These are phyloP conservation scores for Echria macrotheca DNA, from an alignment of 495 filamentous ascomycete genomes.

Conservation along the genomic window DNA sequence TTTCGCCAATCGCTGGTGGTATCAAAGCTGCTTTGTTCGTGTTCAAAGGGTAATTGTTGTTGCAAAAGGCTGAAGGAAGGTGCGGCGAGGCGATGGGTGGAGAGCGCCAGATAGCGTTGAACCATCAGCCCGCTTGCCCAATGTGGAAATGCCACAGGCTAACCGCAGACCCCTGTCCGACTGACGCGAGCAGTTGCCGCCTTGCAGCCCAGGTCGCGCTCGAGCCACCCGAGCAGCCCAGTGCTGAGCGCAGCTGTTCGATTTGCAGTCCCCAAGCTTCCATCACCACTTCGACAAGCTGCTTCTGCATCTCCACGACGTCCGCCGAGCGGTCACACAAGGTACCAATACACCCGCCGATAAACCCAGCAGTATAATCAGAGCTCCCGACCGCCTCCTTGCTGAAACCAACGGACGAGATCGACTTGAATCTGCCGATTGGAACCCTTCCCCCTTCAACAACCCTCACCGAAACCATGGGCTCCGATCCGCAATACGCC, in stretches of 20 bases:
- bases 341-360: too few relatives aligned
- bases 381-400: too few relatives aligned
- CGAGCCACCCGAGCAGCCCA: constrained; percentile 9
- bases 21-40: too few relatives aligned
- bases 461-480: constrained; percentile 52
- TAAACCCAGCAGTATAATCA: too few relatives aligned
- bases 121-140: neutral
- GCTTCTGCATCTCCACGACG: neutral
- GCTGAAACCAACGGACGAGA: too few relatives aligned
- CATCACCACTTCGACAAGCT: neutral
- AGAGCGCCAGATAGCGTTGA: too few relatives aligned
- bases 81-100: too few relatives aligned
- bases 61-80: too few relatives aligned
- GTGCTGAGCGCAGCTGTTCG: constrained; percentile 3
- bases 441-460: neutral
- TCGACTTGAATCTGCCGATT: constrained; percentile 6
- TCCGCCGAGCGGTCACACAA: too few relatives aligned
- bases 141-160: neutral
- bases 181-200: constrained; percentile 23
- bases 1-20: too few relatives aligned
- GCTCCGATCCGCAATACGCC: constrained; percentile 92
- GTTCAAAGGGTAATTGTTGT: too few relatives aligned
- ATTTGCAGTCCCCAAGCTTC: constrained; percentile 1
- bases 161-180: constrained; percentile 2
- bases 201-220: constrained; percentile 15